Evolutionary conservation across 192 early-diverging fungal species (phyloP), one percentile per base, ranked within the genome.

Genomic region (Podila verticillata): DNA sequence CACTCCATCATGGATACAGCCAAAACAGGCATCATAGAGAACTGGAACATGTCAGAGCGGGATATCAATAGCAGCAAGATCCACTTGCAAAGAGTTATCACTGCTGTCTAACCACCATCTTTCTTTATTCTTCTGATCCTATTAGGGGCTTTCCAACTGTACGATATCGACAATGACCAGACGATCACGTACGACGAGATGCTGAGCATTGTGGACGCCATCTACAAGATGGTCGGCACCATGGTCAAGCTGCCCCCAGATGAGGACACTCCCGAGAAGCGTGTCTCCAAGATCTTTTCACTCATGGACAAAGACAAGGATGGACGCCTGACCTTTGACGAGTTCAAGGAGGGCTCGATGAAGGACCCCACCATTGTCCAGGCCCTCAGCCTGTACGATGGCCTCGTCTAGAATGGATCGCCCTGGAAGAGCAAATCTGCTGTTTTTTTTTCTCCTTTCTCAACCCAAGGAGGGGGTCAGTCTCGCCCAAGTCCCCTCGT

Each of bases 191-290:
- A 90, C 35, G 92, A 93, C 20, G 97, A 98, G 85, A 96, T 98
- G 96, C 69, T 94, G 39, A 83, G 84, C 65, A 95, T 98, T 59
- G 95, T 97, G n/a, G 93, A 96, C 65, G 94, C 96, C 12, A 96
- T 98, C 63, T 98, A 97, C 83, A 93, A 92, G 65, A 96, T 96
- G 93, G 95, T 98, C 0, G 95, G 95, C 7, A 93, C 89, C 75
- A 96, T 94, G 92, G 92, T 95, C 47, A 94, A 95, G 72, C 83
- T 97, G 66, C 94, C 95, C 39, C 84, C 88, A 44, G 96, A 98
- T 83, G 96, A 98, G 75, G 94, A 95, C 71, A 96, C 95, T 26
- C 93, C 96, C 5, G 91, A 95, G 67, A 95, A 95, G 79, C 89
- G 96, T 19, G 96, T 97, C 12, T 87, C 92, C 44, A 98, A 98